Evolutionary conservation across 768 basidiomycete genomes (phyloP), one percentile per base, ranked within the genome.

Genomic region (Lactarius psammicola): DNA sequence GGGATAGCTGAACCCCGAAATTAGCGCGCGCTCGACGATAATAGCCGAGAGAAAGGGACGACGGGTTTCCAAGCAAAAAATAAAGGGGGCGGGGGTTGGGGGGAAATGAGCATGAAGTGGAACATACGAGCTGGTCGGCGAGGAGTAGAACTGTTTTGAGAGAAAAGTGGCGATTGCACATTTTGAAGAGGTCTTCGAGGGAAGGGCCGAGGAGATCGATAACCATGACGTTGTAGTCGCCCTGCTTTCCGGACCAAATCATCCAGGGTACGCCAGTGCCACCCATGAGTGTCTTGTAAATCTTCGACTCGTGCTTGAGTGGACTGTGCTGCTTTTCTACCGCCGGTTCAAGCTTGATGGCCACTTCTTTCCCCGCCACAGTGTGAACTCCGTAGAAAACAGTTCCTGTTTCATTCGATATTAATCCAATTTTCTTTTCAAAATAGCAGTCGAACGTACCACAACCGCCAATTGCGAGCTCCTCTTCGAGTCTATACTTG

Each of bases 221-320:
- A 73, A 98, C 92, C 84, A 99, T 92, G 71, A 98, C 95, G 73
- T 98, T 98, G 79, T 95, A 97, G 76, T 95, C 87, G 34, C 90
- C 95, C 73, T 95, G 88, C 67, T 85, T 88, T 34, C 94, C 94
- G 5, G 89, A 92, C 87, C 92, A 94, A 81, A 94, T 87, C 68
- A 95, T 90, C 86, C 91, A 94, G 0, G 93, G 93, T 0, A 95
- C 90, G 46, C 93, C 93, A 31, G 89, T 86, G 56, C 90, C 92
- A 51, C 94, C 93, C 82, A 90, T 90, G 67, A 95, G 84, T 0
- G 88, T 87, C 79, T 93, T 94, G 83, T 95, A 95, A 46, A 95
- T 92, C 77, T 91, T 93, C 49, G 88, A 88, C 74, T 95, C 94
- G 72, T 94, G 92, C 75, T 89, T 87, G 69, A 95, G 82, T 2